Conservation (phyloP, 345 rosid species). For the Eucalyptus fibrosa region DNA sequence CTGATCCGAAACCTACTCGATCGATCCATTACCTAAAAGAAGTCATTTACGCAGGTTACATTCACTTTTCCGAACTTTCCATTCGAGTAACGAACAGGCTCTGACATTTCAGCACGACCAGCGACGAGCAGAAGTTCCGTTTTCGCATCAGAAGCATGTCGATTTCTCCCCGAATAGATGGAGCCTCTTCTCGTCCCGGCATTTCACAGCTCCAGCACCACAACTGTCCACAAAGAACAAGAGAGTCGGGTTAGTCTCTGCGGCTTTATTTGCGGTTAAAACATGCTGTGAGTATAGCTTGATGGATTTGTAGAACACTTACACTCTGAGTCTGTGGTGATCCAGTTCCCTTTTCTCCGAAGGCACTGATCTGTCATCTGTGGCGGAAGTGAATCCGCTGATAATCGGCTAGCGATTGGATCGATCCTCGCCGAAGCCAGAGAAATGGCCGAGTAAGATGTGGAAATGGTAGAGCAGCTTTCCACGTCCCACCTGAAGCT, state of each 20-base stretch:
- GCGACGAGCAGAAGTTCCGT: not conserved
- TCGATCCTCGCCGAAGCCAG: conserved; percentile 32
- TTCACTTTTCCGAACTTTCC: not conserved
- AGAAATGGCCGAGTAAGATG: conserved; percentile 34
- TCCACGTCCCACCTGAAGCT: conserved; percentile 77
- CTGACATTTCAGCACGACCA: rapidly evolving
- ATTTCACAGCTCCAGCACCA: conserved; percentile 75
- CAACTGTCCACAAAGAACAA: conserved; percentile 30
- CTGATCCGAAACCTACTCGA: not conserved
- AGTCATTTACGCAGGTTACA: not conserved
- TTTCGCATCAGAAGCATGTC: not conserved
- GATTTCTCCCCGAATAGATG: not conserved
- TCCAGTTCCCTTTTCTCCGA: conserved; percentile 66
- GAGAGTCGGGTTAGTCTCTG: not conserved
- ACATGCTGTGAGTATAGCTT: not conserved
- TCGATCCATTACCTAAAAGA: not conserved
- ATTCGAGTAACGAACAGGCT: not conserved
- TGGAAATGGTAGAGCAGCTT: conserved; percentile 44
- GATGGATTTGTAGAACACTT: not conserved
- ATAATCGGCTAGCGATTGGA: conserved; percentile 3
- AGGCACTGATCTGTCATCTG: not conserved
- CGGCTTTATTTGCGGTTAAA: not conserved
- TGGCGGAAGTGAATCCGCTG: conserved; percentile 29
- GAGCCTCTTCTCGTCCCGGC: not conserved
- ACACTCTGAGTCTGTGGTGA: conserved; percentile 92